phyloP scores from a whole-genome alignment of 1,139 yeast species.

The Taiozyma sp. region DNA sequence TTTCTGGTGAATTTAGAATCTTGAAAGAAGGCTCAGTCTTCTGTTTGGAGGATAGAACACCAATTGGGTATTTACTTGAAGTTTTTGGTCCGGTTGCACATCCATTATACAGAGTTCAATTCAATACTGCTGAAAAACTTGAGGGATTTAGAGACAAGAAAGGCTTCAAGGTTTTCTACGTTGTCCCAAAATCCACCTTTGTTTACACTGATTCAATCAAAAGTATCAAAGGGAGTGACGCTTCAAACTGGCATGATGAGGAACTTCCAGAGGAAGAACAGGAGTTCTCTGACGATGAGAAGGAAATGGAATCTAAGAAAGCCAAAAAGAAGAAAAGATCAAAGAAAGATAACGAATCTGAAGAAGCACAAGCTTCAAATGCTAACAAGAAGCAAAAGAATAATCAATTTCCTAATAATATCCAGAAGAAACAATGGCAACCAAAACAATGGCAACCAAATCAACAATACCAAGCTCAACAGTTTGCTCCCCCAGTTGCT shows the following conservation, averaged over 20 bases:
- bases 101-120: slow-evolving; percentile 80
- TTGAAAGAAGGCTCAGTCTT: slow-evolving; percentile 78
- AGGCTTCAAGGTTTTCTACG: slow-evolving; percentile 66
- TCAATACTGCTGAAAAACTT: slow-evolving; percentile 49
- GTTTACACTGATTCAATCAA: slow-evolving; percentile 71
- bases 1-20: slow-evolving; percentile 83
- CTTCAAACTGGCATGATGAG: slow-evolving; percentile 92
- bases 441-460: slow-evolving; percentile 9
- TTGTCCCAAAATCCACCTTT: slow-evolving; percentile 78
- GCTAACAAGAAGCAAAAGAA: slow-evolving; percentile 41
- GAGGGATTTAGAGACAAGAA: slow-evolving; percentile 38
- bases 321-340: slow-evolving; percentile 53
- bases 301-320: slow-evolving; percentile 45
- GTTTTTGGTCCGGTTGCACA: slow-evolving; percentile 84
- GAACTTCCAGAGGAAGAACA: slow-evolving; percentile 91
- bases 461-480: slow-evolving; percentile 7
- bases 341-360: slow-evolving; percentile 24
- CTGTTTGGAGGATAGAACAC: slow-evolving; percentile 66
- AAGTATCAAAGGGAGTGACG: slow-evolving; percentile 81
- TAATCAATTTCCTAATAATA: slow-evolving; percentile 8
- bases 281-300: slow-evolving; percentile 92
- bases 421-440: slow-evolving; percentile 7
- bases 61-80: slow-evolving; percentile 83
- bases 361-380: background rate
- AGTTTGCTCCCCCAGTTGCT: slow-evolving; percentile 3